Conservation (phyloP, 352 stramenopile species). For the Pilasporangium apinafurcum region DNA sequence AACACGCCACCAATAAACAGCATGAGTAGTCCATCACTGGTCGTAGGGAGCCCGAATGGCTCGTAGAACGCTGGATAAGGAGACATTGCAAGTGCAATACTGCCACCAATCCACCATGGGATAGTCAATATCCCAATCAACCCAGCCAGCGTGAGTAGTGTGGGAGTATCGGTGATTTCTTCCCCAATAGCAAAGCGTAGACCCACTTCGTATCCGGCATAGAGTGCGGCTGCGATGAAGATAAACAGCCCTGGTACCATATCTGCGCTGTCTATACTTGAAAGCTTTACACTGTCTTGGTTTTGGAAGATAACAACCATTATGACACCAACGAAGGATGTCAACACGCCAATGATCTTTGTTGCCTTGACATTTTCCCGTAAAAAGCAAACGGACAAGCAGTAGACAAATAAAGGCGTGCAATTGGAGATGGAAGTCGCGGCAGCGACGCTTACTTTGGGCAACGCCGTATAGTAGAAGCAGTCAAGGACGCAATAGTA, state of each 20-base stretch:
- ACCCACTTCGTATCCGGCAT: constrained; percentile 41
- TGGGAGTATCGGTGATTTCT: constrained; percentile 43
- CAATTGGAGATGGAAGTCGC: constrained; percentile 54
- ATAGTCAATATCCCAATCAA: constrained; percentile 36
- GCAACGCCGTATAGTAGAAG: constrained; percentile 51
- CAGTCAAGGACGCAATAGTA: constrained; percentile 51
- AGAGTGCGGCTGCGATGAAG: constrained; percentile 32
- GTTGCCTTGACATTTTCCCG: constrained; percentile 20
- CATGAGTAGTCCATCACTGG: constrained; percentile 21
- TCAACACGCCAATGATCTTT: constrained; percentile 41
- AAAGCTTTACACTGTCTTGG: constrained; percentile 11
- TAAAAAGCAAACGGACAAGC: constrained; percentile 57
- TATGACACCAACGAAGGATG: constrained; percentile 35
- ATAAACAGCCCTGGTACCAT: constrained; percentile 33
- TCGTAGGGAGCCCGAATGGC: constrained; percentile 32
- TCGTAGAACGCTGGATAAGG: constrained; percentile 38
- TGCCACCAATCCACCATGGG: constrained; percentile 38
- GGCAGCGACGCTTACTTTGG: constrained; percentile 35
- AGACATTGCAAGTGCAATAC: constrained; percentile 23
- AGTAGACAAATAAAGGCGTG: constrained; percentile 60
- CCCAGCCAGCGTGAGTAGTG: constrained; percentile 37
- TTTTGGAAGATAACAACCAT: constrained; percentile 40
- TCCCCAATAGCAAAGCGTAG: constrained; percentile 25
- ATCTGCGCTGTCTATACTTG: constrained; percentile 15
- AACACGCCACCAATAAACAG: constrained; percentile 27